Evolutionary conservation across 2,329 filamentous ascomycete species (phyloP).

Genomic region (Gyromitra esculenta): DNA sequence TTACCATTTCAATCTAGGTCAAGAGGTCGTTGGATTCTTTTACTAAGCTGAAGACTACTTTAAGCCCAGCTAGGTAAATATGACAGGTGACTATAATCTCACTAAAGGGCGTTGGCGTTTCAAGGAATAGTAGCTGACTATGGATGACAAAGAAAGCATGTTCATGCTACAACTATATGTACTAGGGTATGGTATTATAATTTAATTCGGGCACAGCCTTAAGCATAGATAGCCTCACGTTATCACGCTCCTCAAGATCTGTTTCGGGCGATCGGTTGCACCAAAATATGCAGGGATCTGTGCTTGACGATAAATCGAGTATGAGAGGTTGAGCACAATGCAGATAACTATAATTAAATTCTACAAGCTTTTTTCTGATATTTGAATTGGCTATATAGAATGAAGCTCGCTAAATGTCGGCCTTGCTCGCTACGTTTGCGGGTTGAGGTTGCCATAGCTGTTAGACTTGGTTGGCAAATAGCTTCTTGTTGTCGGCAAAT

Average conservation of each 20-base stretch:
- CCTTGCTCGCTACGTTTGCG: not conserved
- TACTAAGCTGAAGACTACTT: not conserved
- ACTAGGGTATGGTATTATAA: not conserved
- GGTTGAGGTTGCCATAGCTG: not conserved
- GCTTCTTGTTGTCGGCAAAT: not conserved
- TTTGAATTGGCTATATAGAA: not conserved
- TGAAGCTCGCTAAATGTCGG: not conserved
- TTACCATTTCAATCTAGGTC: not conserved
- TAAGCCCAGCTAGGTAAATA: not conserved
- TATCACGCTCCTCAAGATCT: not conserved
- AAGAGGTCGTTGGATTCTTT: not conserved
- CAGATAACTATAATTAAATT: not conserved
- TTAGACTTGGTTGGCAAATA: not conserved
- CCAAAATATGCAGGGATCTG: not conserved
- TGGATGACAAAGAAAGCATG: not conserved
- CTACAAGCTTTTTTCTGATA: not conserved
- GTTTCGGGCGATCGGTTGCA: not conserved
- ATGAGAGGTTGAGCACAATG: not conserved
- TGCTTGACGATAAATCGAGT: not conserved
- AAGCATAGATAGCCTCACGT: not conserved
- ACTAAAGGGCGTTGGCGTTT: not conserved
- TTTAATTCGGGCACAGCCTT: not conserved
- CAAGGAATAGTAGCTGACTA: conserved; percentile 2
- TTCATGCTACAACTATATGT: not conserved
- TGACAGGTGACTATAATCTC: not conserved